phyloP scores from a whole-genome alignment of 805 yeast genomes.

The Peterozyma xylosa region DNA sequence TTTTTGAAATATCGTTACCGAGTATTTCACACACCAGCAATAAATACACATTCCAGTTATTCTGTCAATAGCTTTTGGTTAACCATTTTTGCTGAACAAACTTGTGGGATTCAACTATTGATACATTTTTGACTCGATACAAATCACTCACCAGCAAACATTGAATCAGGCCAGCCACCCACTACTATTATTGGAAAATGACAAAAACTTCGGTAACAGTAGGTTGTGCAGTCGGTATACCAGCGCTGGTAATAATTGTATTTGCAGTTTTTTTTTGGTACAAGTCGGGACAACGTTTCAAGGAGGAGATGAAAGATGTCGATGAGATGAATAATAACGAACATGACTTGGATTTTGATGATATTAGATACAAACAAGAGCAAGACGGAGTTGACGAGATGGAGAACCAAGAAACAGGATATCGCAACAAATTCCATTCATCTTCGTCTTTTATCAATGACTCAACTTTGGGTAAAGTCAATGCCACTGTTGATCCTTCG shows the following conservation, averaged over 20 bases:
- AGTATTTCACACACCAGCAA: no score
- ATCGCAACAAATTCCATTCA: not conserved
- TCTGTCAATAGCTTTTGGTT: no score
- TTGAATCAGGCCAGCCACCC: no score
- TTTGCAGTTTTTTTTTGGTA: slow-evolving; percentile 28
- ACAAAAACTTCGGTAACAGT: slow-evolving; percentile 25
- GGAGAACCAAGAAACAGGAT: not conserved
- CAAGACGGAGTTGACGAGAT: not conserved
- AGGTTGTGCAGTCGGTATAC: slow-evolving; percentile 48
- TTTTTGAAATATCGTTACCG: no score
- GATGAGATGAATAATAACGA: slow-evolving; percentile 24
- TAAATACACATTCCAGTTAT: no score
- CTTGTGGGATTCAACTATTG: no score
- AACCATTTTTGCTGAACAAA: no score
- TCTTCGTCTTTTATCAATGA: not conserved
- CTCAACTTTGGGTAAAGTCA: no score
- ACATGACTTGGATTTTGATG: slow-evolving; percentile 22
- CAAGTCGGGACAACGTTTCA: slow-evolving; percentile 28
- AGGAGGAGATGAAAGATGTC: slow-evolving; percentile 26
- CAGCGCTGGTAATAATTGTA: slow-evolving; percentile 29
- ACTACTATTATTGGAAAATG: no score
- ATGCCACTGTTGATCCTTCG: not conserved
- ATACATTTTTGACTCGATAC: no score
- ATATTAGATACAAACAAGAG: slow-evolving; percentile 5
- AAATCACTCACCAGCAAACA: no score